These are phyloP conservation scores for Saccharomyces hybrid DNA, from an alignment of 1,139 yeast genomes.

Conservation along the genomic window DNA sequence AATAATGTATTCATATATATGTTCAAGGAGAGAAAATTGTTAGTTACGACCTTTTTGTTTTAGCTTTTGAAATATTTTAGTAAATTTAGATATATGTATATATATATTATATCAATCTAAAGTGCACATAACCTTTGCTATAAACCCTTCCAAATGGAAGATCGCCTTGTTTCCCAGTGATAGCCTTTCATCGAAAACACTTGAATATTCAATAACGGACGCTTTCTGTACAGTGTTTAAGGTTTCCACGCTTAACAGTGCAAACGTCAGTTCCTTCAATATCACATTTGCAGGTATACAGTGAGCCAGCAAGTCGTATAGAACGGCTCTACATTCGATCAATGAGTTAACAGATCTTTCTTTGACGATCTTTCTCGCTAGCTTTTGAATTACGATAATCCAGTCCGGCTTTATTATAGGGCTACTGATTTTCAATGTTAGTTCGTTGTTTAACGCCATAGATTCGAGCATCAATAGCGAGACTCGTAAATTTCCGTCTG, in stretches of 20 bases:
- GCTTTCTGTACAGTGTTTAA: slow-evolving; percentile 20
- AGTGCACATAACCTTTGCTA: slow-evolving; percentile 69
- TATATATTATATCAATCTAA: slow-evolving; percentile 8
- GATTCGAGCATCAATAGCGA: slow-evolving; percentile 80
- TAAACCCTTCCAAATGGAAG: slow-evolving; percentile 93
- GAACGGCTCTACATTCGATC: slow-evolving; percentile 62
- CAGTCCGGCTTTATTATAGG: slow-evolving; percentile 68
- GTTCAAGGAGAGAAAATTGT: neutral
- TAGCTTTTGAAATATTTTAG: too few species aligned
- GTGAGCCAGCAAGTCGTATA: slow-evolving; percentile 84
- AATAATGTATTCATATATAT: too few species aligned
- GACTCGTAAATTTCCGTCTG: slow-evolving; percentile 69
- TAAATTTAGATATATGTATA: neutral
- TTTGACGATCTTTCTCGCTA: slow-evolving; percentile 53
- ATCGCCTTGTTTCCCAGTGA: slow-evolving; percentile 83
- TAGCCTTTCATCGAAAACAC: slow-evolving; percentile 80
- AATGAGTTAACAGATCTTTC: slow-evolving; percentile 67
- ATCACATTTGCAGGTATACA: slow-evolving; percentile 84
- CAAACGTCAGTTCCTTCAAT: slow-evolving; percentile 58
- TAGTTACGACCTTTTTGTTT: neutral
- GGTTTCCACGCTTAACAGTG: slow-evolving; percentile 38
- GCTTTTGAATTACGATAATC: slow-evolving; percentile 65
- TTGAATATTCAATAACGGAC: slow-evolving; percentile 59
- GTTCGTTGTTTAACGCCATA: slow-evolving; percentile 65
- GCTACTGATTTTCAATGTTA: slow-evolving; percentile 39